These are phyloP conservation scores for Vitis labrusca DNA, from an alignment of 164 flowering plant genomes.

Conservation along the genomic window DNA sequence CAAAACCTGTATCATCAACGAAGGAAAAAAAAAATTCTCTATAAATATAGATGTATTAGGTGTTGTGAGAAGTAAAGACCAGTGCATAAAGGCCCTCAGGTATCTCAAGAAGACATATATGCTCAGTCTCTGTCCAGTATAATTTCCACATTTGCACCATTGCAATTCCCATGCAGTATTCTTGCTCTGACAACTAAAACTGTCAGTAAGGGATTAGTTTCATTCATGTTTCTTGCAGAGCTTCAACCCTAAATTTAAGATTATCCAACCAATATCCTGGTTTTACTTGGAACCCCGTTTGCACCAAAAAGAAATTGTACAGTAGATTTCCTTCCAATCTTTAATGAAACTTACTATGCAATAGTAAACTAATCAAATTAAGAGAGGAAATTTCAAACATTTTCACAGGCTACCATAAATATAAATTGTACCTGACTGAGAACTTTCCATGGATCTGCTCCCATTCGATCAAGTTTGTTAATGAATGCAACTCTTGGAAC, in stretches of 20 bases:
- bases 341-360: neutral
- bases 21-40: too few relatives aligned
- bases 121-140: neutral
- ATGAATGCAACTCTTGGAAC: constrained; percentile 97
- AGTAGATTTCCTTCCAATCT: neutral
- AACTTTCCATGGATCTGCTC: constrained; percentile 99
- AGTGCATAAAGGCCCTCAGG: neutral
- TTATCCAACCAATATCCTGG: neutral
- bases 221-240: neutral
- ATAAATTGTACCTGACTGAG: constrained; percentile 67
- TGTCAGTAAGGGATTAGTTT: neutral
- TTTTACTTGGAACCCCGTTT: neutral
- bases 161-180: neutral
- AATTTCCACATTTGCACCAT: neutral
- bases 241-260: neutral
- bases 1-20: too few relatives aligned
- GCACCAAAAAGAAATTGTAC: neutral
- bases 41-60: neutral
- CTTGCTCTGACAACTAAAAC: neutral
- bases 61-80: neutral
- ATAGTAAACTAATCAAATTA: neutral
- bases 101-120: neutral
- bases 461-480: constrained; percentile 98
- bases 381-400: neutral
- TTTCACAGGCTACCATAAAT: neutral